A percentile compares a stretch with the other conserved stretches of the same genome.
These are phyloP conservation scores for Talaromyces wortmannii DNA, from an alignment of 495 filamentous ascomycete genomes.

Conservation along the genomic window DNA sequence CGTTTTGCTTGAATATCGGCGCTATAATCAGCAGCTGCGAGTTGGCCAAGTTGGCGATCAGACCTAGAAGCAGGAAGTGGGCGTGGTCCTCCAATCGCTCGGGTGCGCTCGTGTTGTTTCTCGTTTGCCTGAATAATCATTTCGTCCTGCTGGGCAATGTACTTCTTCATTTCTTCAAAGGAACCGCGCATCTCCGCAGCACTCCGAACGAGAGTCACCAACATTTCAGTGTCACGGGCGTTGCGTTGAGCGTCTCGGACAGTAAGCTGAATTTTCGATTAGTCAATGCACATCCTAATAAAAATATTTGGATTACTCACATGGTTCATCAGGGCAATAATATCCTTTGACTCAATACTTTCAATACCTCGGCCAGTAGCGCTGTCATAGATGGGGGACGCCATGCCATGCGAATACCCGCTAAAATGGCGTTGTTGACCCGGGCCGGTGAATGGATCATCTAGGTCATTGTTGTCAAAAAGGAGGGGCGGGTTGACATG, in stretches of 20 bases:
- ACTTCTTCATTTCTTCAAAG: slow-evolving; percentile 93
- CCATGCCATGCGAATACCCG: slow-evolving; percentile 74
- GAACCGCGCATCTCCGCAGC: slow-evolving; percentile 96
- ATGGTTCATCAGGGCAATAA: slow-evolving; percentile 96
- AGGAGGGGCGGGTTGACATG: slow-evolving; percentile 49
- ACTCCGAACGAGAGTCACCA: slow-evolving; percentile 87
- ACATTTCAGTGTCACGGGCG: slow-evolving; percentile 91
- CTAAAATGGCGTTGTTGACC: slow-evolving; percentile 69
- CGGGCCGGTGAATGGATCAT: slow-evolving; percentile 46
- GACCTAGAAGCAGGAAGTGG: slow-evolving; percentile 61
- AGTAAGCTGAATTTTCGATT: slow-evolving; percentile 58
- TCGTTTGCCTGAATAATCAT: slow-evolving; percentile 76
- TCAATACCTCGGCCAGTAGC: slow-evolving; percentile 86
- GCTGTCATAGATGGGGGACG: slow-evolving; percentile 84
- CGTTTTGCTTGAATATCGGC: slow-evolving; percentile 77
- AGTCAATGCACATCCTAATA: slow-evolving; percentile 15
- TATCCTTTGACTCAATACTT: slow-evolving; percentile 92
- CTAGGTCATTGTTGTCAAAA: slow-evolving; percentile 54
- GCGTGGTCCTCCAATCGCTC: slow-evolving; percentile 78
- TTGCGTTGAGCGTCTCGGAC: slow-evolving; percentile 96
- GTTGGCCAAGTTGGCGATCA: slow-evolving; percentile 41
- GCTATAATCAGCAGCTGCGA: slow-evolving; percentile 53
- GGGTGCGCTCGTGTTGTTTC: slow-evolving; percentile 77
- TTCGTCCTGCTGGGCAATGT: slow-evolving; percentile 80
- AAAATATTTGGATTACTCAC: slow-evolving; percentile 38